Percentiles rank a stretch among this genome's conserved stretches.
These are phyloP conservation scores for Amyloporia xantha DNA, from an alignment of 768 basidiomycete species.

Conservation along the genomic window DNA sequence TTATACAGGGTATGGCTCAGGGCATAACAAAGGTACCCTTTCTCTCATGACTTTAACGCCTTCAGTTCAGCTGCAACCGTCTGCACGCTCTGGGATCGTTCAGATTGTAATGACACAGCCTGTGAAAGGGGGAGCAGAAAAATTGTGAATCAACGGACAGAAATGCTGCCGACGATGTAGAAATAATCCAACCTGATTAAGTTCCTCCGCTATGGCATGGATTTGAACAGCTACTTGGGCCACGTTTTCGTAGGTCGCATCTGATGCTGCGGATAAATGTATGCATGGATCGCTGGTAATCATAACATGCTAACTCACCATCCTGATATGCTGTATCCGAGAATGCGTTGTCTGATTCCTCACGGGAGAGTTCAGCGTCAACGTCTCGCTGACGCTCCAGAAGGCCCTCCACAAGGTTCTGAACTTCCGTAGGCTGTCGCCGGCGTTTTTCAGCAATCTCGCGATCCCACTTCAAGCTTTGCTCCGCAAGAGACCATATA, in stretches of 20 bases:
- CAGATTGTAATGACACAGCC: slow-evolving; percentile 43
- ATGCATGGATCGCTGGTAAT: no score
- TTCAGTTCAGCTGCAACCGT: slow-evolving; percentile 44
- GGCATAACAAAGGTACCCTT: no score
- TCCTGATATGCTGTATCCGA: slow-evolving; percentile 16
- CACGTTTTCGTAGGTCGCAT: slow-evolving; percentile 10
- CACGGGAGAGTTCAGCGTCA: slow-evolving; percentile 21
- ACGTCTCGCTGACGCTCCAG: slow-evolving; percentile 28
- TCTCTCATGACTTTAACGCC: slow-evolving; percentile 29
- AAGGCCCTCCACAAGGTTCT: slow-evolving; percentile 33
- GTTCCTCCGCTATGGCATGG: slow-evolving; percentile 37
- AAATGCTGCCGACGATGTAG: background rate
- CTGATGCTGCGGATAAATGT: slow-evolving; percentile 16
- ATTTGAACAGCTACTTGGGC: slow-evolving; percentile 28
- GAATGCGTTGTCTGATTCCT: slow-evolving; percentile 13
- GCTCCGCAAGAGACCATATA: slow-evolving; percentile 75
- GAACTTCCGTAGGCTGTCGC: slow-evolving; percentile 49
- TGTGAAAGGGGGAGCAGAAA: slow-evolving; percentile 19
- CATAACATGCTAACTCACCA: slow-evolving; percentile 9
- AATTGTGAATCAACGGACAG: no score
- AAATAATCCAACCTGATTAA: slow-evolving; percentile 41
- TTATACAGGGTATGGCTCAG: no score
- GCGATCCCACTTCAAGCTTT: slow-evolving; percentile 68
- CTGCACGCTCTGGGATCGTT: slow-evolving; percentile 43
- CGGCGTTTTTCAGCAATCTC: slow-evolving; percentile 64